Base-by-base conservation (phyloP, 2,329 filamentous ascomycete genomes). In the Trichoderma endophyticum region DNA sequence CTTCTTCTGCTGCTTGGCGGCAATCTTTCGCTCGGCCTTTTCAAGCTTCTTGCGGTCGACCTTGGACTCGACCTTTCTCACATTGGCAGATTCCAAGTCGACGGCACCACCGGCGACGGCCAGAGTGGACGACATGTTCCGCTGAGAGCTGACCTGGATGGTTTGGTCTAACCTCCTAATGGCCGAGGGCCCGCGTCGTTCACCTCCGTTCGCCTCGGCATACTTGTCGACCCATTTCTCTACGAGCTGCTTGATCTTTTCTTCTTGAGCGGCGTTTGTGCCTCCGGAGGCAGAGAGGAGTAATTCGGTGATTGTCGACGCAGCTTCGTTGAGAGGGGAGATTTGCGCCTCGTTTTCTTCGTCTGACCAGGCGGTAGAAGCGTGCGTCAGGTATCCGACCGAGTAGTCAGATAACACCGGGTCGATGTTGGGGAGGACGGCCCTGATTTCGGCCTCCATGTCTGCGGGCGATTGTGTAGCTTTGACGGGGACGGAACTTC, bases 21-120 rank as follows among this genome's bases (percentile, higher is more conserved):
- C 93, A 80, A 99, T 96, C 86, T 99, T 99, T 76, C 93, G 89
- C 84, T 99, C 96, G 1, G 96, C 96, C 85, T 99, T 99, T 83
- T 99, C 96, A 24, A 99, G 90, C 87, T 99, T 99, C 91, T 98
- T 99, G 80, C 92, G 91, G 84, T 99, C 96, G 73, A 99, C 96
- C 81, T 95, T 94, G 78, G 95, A 98, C 84, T 99, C 96, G 72
- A 99, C 93, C 84, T 98, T 98, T 78, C 95, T 89, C 51, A 90
- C 87, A 80, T 97, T 97, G 79, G 95, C 94, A 71, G 95, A 97
- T 82, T 99, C 96, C 30, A 99, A 87, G 79, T 99, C 96, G 51
- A 99, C 94, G 73, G 87, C 91, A 70, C 90, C 93, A 68, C 92
- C 92, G 8, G 95, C 90, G 65, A 99, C 90, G 26, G 94, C 95